A percentile compares a stretch with the other conserved stretches of the same genome.
These are phyloP conservation scores for Emmonsiellopsis sp. DNA, from an alignment of 2,329 filamentous ascomycete species.

Conservation along the genomic window DNA sequence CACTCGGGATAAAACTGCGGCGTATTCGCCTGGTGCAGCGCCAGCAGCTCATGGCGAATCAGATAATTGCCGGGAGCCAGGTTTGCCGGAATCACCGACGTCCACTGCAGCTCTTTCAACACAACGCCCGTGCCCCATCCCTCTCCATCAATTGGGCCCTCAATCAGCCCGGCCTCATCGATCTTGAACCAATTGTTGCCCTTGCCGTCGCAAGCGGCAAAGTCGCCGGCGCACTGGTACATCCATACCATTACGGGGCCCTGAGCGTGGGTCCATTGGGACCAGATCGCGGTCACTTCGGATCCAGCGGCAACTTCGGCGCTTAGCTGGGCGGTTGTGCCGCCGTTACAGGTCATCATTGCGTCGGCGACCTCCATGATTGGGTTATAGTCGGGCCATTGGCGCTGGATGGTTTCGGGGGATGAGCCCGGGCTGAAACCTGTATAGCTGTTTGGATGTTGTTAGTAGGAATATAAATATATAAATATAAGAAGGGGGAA, in stretches of 20 bases:
- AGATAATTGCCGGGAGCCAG: slow-evolving; percentile 48
- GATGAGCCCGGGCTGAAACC: slow-evolving; percentile 34
- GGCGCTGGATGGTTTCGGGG: slow-evolving; percentile 47
- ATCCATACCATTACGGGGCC: slow-evolving; percentile 52
- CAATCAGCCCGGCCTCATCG: slow-evolving; percentile 44
- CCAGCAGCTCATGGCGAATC: slow-evolving; percentile 49
- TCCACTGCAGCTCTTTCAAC: slow-evolving; percentile 39
- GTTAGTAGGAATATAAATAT: background rate
- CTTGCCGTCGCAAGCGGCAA: slow-evolving; percentile 41
- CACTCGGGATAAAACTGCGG: slow-evolving; percentile 51
- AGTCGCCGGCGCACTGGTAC: slow-evolving; percentile 5
- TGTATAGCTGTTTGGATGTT: background rate
- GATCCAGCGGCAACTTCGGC: slow-evolving; percentile 41
- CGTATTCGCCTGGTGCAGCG: slow-evolving; percentile 46
- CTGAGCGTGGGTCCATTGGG: slow-evolving; percentile 51
- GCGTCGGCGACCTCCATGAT: slow-evolving; percentile 40
- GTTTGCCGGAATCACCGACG: slow-evolving; percentile 41
- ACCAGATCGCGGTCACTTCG: slow-evolving; percentile 43
- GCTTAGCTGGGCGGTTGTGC: slow-evolving; percentile 38
- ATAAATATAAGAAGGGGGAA: background rate
- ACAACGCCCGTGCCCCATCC: slow-evolving; percentile 44
- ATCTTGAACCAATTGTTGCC: slow-evolving; percentile 53
- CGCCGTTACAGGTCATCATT: slow-evolving; percentile 50
- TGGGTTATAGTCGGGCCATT: slow-evolving; percentile 52
- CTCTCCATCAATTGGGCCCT: slow-evolving; percentile 35